Percentiles rank a stretch among this genome's conserved stretches.
Conservation (phyloP, 2,329 filamentous ascomycete species). For the Ascochyta pisi region DNA sequence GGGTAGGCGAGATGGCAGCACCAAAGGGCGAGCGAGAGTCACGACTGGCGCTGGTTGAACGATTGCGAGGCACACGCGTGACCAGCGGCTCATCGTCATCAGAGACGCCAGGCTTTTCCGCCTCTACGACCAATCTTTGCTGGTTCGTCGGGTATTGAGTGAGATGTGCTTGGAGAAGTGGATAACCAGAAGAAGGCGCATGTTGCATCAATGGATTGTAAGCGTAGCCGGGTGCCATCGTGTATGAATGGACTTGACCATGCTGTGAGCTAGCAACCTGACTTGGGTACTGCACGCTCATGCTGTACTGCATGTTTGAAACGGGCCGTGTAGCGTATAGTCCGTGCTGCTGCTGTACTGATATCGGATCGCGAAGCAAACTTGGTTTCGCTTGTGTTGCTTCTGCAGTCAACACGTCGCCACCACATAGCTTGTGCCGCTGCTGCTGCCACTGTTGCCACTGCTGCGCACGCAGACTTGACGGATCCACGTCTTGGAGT, state of each 20-base stretch:
- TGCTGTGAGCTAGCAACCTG: background rate
- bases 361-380: background rate
- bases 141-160: background rate
- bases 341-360: background rate
- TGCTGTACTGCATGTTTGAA: background rate
- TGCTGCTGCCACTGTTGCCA: background rate
- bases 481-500: background rate
- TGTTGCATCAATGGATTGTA: background rate
- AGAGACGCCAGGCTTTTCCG: constrained; percentile 1
- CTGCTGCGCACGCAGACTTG: background rate
- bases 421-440: background rate
- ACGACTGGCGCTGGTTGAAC: background rate
- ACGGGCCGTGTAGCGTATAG: too few species aligned
- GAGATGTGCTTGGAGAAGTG: background rate
- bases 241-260: background rate
- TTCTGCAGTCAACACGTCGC: background rate
- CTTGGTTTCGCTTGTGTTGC: background rate
- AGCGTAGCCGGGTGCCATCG: background rate
- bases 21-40: background rate
- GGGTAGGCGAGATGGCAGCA: background rate
- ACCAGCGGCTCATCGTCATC: constrained; percentile 31
- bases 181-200: background rate
- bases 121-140: background rate
- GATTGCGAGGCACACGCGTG: constrained; percentile 17
- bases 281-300: background rate